phyloP scores from a whole-genome alignment of 805 yeast genomes.

The Nakazawaea ambrosiae region DNA sequence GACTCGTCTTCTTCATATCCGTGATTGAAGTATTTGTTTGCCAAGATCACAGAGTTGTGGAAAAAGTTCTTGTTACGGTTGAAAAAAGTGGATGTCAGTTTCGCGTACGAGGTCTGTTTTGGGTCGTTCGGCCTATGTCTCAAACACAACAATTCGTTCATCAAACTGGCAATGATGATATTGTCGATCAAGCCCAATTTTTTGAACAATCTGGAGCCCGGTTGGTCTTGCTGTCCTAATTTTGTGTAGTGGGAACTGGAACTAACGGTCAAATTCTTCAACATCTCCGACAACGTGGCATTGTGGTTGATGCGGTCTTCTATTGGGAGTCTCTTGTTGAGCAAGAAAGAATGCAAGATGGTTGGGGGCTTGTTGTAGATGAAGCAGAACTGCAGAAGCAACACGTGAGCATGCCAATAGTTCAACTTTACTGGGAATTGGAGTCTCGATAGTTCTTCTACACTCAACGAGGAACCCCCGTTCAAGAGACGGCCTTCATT shows the following conservation, averaged over 20 bases:
- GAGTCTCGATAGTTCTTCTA: conserved; percentile 11
- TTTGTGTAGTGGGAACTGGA: conserved; percentile 13
- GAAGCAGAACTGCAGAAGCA: conserved; percentile 36
- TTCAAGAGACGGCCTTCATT: conserved; percentile 17
- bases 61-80: conserved; percentile 32
- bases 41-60: conserved; percentile 47
- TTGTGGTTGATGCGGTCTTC: conserved; percentile 11
- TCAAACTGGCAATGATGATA: conserved; percentile 22
- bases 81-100: conserved; percentile 13
- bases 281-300: conserved; percentile 17
- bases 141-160: conserved; percentile 25
- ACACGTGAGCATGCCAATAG: conserved; percentile 41
- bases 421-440: conserved; percentile 18
- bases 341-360: conserved; percentile 23
- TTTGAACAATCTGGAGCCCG: conserved; percentile 14
- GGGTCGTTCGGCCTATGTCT: conserved; percentile 8
- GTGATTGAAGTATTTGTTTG: conserved; percentile 34
- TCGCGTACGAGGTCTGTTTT: conserved; percentile 9
- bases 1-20: conserved; percentile 10
- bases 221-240: background rate
- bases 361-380: conserved; percentile 34
- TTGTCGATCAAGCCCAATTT: conserved; percentile 16
- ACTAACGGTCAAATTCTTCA: conserved; percentile 20
- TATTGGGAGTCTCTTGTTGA: conserved; percentile 21
- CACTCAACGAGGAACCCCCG: conserved; percentile 3